A percentile compares a stretch with the other conserved stretches of the same genome.
phyloP scores from a whole-genome alignment of 2,329 filamentous ascomycete genomes.

The Cladosporium velox region DNA sequence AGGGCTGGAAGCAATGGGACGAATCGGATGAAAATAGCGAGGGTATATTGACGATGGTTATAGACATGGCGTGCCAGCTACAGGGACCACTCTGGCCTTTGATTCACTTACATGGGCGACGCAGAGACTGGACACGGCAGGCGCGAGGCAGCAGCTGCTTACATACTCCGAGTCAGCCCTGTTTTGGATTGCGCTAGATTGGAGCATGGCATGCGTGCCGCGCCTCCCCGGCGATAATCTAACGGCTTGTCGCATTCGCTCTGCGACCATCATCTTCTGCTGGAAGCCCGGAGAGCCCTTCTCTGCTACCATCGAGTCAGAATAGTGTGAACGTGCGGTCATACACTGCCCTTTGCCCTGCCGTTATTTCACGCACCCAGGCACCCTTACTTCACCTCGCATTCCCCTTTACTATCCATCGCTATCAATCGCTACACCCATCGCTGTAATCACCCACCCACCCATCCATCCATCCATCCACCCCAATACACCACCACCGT shows the following conservation, averaged over 20 bases:
- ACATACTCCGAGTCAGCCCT: conserved; percentile 5
- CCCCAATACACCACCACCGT: conserved; percentile 1
- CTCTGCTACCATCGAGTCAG: conserved; percentile 13
- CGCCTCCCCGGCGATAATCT: conserved; percentile 9
- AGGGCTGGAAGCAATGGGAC: conserved; percentile 10
- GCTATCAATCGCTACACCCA: conserved; percentile 18
- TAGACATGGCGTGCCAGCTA: not conserved
- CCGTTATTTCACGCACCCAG: conserved; percentile 5
- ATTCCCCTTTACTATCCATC: conserved; percentile 12
- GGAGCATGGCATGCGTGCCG: conserved; percentile 1
- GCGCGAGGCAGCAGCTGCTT: not conserved
- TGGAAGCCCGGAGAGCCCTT: not conserved
- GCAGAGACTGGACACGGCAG: not conserved
- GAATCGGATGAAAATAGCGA: conserved; percentile 7
- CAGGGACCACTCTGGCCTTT: not conserved
- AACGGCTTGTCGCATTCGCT: conserved; percentile 17
- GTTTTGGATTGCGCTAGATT: not conserved
- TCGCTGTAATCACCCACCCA: conserved; percentile 15
- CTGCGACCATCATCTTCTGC: conserved; percentile 8
- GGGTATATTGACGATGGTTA: not conserved
- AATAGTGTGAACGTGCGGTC: conserved; percentile 7
- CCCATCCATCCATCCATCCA: conserved; percentile 20
- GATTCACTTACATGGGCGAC: not conserved
- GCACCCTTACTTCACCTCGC: conserved; percentile 8
- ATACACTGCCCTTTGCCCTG: conserved; percentile 10